Evolutionary conservation across 225 moss, liverwort and hornwort genomes (phyloP), one percentile per base, ranked within the genome.

Genomic region (Marchantia paleacea): DNA sequence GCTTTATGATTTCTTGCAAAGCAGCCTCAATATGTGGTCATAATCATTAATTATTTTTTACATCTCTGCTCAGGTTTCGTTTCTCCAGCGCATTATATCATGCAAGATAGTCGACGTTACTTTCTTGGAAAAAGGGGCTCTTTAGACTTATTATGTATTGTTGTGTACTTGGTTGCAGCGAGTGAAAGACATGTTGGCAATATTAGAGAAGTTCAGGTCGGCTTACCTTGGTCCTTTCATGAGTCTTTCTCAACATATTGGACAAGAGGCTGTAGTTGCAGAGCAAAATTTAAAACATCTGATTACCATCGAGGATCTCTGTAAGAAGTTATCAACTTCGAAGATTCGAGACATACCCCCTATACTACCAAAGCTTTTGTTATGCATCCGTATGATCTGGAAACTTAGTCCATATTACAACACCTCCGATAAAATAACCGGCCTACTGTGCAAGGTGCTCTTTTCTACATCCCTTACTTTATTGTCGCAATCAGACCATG

Each of bases 331-430:
- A 75, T 84, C 91, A 39, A 85, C 71, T 30, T 94, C 90, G 28
- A 84, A 85, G 39, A 92, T 94, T 62, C 86, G 81, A 57, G 92
- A 92, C 20, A 90, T 94, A 72, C 92, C 92, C 19, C 86, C 85
- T 16, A 84, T 87, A 47, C 87, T 89, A 48, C 83, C 80, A 12
- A 69, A 81, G 79, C 86, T 94, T 29, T 80, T 94, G 31, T 84
- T 52, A 19, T 80, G 89, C 76, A 80, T 94, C 71, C 89, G 91
- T 12, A 94, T 94, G 94, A 94, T 92, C 48, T 92, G 94, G 94
- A 92, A 90, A 83, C 75, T 92, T n/a, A 92, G 94, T 72, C 88
- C 83, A 16, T 88, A 87, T 76, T 94, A 92, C 85, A 94, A 90
- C 28, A 89, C 94, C 39, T 65, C 86, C 7, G 90, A 88, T 19